Evolutionary conservation across 2,329 filamentous ascomycete genomes (phyloP).

Genomic region (Aspergillus fructus): DNA sequence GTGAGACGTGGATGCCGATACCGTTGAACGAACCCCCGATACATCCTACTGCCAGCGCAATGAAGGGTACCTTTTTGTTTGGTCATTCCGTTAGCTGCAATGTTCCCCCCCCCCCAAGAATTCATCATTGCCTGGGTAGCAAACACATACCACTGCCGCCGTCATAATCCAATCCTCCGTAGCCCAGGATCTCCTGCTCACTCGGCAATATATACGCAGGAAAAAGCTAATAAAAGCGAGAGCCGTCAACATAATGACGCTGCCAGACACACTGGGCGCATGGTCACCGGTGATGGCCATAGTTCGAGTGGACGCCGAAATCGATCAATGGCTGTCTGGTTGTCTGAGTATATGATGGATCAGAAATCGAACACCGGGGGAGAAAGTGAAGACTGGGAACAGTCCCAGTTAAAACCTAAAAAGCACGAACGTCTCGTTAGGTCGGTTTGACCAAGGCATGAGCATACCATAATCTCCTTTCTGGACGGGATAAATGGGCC

Average conservation of each 20-base stretch:
- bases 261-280: conserved; percentile 21
- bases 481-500: no score
- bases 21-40: conserved; percentile 26
- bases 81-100: not conserved
- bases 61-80: conserved; percentile 18
- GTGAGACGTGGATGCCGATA: conserved; percentile 18
- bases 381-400: not conserved
- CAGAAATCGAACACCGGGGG: not conserved
- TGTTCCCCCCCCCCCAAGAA: no score
- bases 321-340: not conserved
- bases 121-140: no score
- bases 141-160: conserved; percentile 18
- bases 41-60: conserved; percentile 20
- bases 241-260: conserved; percentile 21
- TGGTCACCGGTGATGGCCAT: conserved; percentile 23
- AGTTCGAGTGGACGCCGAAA: not conserved
- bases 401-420: not conserved
- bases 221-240: conserved; percentile 19
- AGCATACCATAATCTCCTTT: no score
- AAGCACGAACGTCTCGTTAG: not conserved
- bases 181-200: conserved; percentile 21
- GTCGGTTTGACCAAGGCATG: not conserved
- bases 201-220: conserved; percentile 20
- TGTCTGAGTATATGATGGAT: not conserved
- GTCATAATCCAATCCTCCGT: conserved; percentile 27